Base-by-base conservation (phyloP, 306 rosid species). In the Cajanus cajan region DNA sequence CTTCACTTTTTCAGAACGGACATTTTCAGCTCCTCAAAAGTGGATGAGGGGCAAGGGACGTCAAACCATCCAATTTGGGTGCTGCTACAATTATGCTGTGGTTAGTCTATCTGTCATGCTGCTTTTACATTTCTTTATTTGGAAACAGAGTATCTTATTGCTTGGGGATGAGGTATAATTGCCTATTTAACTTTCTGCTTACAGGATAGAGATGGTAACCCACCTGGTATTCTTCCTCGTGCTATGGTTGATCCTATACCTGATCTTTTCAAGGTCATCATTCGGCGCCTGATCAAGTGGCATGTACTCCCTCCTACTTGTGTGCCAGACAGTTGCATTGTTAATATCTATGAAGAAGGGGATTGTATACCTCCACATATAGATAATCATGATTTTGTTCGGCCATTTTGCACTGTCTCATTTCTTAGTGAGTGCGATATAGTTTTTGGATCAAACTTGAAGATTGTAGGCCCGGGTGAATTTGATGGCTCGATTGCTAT, bases 1-100 rank as follows among this genome's bases (percentile, higher is more conserved):
- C 74, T 62, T 78, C 41, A 73, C 75, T 54, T 88, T 74, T 80
- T 89, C 96, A 96, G 99, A 74, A 15, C 89, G 96, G 63, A 96
- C 99, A 15, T 96, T 65, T 83, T 55, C 94, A 1, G 98, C 98
- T 73, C 99, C 99, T 22, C 87, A 77, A 55, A 93, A 93, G 87
- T 96, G 98, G 98, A 96, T 93, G 97, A 88, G 85, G 88, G 99
- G 99, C 43, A 96, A 96, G 91, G 98, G 99, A 40, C 99, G 97
- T 28, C 89, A 90, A 63, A 91, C 98, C 44, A 81, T 96, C 68
- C 98, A 96, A 84, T 96, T 91, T 54, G 99, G 99, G 43, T 96
- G 99, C 65, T 96, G 99, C 78, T 96, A 93, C 88, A 96, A 96
- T 74, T 96, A 96, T 86, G 96, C 94, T 65, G 44, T 73, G 74